These are phyloP conservation scores for Stentor roeselii DNA, from an alignment of 73 alveolate species.

Conservation along the genomic window DNA sequence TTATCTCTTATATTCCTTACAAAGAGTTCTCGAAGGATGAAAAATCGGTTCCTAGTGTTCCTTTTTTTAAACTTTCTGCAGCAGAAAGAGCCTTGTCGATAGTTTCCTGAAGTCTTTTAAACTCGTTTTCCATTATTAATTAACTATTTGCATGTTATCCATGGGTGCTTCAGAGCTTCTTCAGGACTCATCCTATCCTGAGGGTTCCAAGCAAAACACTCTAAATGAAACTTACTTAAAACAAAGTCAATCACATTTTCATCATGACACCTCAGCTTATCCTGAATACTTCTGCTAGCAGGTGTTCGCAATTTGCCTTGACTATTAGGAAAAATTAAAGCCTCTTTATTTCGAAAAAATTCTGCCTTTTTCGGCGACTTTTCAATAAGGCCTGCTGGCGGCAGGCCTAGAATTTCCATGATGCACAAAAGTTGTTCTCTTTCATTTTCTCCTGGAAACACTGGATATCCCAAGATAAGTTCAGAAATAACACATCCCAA, in stretches of 20 bases:
- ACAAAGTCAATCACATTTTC: not conserved
- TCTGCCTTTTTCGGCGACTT: not conserved
- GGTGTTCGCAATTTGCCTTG: slow-evolving; percentile 59
- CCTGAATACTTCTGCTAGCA: not conserved
- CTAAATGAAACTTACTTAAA: slow-evolving; percentile 43
- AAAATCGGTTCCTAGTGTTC: not conserved
- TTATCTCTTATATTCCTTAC: not conserved
- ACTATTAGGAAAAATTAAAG: not conserved
- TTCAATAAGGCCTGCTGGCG: not conserved
- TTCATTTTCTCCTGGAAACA: slow-evolving; percentile 84
- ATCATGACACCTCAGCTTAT: not conserved
- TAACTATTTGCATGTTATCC: too few relatives aligned
- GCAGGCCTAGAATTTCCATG: slow-evolving; percentile 30
- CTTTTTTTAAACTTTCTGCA: not conserved
- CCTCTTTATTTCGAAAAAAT: not conserved
- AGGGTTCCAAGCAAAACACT: slow-evolving; percentile 87
- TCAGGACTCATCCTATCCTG: slow-evolving; percentile 65
- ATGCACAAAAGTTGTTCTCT: slow-evolving; percentile 41
- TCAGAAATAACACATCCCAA: slow-evolving; percentile 87
- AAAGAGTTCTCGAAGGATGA: not conserved
- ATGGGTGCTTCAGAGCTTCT: slow-evolving; percentile 72
- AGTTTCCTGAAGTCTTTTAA: not conserved
- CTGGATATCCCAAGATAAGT: slow-evolving; percentile 61
- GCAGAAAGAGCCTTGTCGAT: not conserved
- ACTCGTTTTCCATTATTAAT: not conserved